Percentiles rank a stretch among this genome's conserved stretches.
These are phyloP conservation scores for Venturia aucupariae DNA, from an alignment of 2,329 filamentous ascomycete genomes.

Conservation along the genomic window DNA sequence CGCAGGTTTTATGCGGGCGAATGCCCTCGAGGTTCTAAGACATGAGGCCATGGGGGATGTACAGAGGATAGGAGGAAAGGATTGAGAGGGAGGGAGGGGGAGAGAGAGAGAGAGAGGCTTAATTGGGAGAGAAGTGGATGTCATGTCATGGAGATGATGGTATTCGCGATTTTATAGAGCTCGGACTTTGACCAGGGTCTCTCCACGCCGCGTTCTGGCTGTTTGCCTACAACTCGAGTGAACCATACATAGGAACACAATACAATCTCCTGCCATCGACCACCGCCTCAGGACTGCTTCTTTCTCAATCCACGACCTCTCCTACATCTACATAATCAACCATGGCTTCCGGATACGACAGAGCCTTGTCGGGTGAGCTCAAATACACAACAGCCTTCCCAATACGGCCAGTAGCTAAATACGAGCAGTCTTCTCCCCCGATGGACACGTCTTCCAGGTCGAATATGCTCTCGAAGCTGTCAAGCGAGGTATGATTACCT, in stretches of 20 bases:
- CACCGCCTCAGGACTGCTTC: not conserved
- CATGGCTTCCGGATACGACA: conserved; percentile 96
- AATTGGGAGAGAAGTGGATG: not conserved
- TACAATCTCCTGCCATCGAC: conserved; percentile 2
- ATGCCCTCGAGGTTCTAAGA: not conserved
- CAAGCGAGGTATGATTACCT: conserved; percentile 66
- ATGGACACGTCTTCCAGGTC: conserved; percentile 99
- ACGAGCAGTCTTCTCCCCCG: conserved; percentile 81
- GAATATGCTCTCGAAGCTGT: conserved; percentile 99
- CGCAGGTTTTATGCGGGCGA: not conserved
- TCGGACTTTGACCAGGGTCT: not conserved
- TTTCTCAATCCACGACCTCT: not conserved
- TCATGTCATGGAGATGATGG: not conserved
- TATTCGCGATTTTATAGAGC: not conserved
- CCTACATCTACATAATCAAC: conserved; percentile 17
- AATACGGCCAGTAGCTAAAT: conserved; percentile 5
- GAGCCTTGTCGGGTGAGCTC: conserved; percentile 88
- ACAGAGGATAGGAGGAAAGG: not conserved
- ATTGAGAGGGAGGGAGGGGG: too few species aligned
- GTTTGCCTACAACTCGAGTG: not conserved
- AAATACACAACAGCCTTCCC: conserved; percentile 26
- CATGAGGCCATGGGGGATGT: conserved; percentile 23
- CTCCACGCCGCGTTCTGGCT: conserved; percentile 3
- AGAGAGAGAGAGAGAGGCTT: not conserved
- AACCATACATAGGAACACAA: not conserved